phyloP scores from a whole-genome alignment of 805 yeast genomes.

The Suhomyces vadensis region DNA sequence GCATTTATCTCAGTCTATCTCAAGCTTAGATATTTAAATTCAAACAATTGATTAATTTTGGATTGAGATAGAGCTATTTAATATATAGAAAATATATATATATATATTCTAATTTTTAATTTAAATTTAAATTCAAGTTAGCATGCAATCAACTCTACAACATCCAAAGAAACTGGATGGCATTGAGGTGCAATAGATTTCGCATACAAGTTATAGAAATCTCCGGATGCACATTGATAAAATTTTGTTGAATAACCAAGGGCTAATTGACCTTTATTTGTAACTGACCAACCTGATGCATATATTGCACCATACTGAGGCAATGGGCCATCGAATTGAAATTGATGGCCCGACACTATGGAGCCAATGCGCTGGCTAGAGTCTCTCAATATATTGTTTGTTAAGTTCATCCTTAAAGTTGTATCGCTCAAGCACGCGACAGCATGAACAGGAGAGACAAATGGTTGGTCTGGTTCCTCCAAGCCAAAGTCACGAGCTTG shows the following conservation, averaged over 20 bases:
- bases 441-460: constrained; percentile 26
- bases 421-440: constrained; percentile 28
- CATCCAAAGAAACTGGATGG: constrained; percentile 36
- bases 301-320: constrained; percentile 41
- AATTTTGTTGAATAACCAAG: constrained; percentile 33
- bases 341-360: constrained; percentile 39
- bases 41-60: background rate
- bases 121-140: constrained; percentile 9
- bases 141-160: constrained; percentile 37
- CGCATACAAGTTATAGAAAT: constrained; percentile 40
- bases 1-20: constrained; percentile 18
- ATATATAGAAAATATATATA: background rate
- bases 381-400: constrained; percentile 33
- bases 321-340: constrained; percentile 44
- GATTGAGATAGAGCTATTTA: background rate
- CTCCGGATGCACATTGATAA: constrained; percentile 43
- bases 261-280: constrained; percentile 32
- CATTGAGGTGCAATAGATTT: constrained; percentile 35
- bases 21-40: constrained; percentile 3
- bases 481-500: background rate
- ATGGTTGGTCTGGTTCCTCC: constrained; percentile 1
- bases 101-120: constrained; percentile 3
- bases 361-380: constrained; percentile 35
- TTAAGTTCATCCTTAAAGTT: constrained; percentile 30
- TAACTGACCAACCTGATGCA: constrained; percentile 43